These are phyloP conservation scores for Carex kokanica DNA, from an alignment of 176 grass and related monocot genomes.

Conservation along the genomic window DNA sequence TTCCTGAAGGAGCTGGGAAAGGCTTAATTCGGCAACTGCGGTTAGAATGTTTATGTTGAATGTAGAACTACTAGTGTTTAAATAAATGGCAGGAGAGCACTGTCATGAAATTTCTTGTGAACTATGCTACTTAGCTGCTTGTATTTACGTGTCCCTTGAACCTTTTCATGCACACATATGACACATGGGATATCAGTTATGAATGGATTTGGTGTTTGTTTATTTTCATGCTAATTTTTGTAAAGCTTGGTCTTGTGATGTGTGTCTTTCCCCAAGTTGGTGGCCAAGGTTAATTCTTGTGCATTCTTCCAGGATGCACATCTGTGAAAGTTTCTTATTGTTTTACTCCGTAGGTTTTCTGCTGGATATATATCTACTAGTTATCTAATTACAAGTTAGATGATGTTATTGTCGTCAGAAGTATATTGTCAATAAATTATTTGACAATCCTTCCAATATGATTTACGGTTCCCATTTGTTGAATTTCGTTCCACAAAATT, in stretches of 20 bases:
- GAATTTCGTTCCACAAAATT: too few relatives aligned
- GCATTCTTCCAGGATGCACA: background rate
- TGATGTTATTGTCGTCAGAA: background rate
- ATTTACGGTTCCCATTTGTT: too few relatives aligned
- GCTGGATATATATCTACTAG: background rate
- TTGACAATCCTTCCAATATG: too few relatives aligned
- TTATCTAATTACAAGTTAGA: background rate
- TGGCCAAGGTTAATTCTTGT: background rate
- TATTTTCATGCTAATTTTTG: background rate
- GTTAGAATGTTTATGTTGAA: background rate
- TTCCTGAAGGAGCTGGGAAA: slow-evolving; percentile 75
- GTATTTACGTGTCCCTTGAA: background rate
- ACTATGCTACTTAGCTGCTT: background rate
- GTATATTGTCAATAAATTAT: too few relatives aligned
- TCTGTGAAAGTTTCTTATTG: background rate
- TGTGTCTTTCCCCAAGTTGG: background rate
- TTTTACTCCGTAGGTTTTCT: background rate
- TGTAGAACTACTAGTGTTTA: background rate
- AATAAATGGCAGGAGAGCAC: slow-evolving; percentile 8
- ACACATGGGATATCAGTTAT: background rate
- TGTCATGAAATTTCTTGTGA: background rate
- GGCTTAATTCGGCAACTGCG: background rate
- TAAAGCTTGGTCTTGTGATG: background rate
- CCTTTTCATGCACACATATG: background rate
- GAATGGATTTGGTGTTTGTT: background rate